These are phyloP conservation scores for Platanthera guangdongensis DNA, from an alignment of 106 monocot species.

Conservation along the genomic window DNA sequence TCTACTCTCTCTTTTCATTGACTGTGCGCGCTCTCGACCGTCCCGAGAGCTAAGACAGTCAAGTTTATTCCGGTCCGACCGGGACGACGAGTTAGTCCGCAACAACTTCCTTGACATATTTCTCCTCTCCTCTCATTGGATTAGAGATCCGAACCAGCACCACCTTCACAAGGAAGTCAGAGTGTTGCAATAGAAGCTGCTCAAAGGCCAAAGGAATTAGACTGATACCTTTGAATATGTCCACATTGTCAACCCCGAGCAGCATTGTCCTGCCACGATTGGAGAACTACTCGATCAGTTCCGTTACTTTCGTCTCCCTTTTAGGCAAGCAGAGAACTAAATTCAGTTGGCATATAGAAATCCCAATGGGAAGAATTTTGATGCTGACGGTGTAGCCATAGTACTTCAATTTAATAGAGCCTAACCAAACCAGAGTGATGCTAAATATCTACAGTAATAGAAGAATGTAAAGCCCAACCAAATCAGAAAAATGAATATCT, in stretches of 20 bases:
- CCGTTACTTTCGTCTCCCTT: conserved; percentile 22
- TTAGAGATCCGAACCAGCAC: conserved; percentile 53
- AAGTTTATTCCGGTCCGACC: no score
- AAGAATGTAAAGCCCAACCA: no score
- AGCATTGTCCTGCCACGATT: conserved; percentile 22
- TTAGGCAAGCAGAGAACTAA: conserved; percentile 27
- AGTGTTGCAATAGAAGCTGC: conserved; percentile 39
- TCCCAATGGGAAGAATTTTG: conserved; percentile 56
- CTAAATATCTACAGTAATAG: no score
- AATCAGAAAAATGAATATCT: no score
- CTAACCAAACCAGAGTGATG: not conserved
- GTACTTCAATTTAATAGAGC: conserved; percentile 54
- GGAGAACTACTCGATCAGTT: conserved; percentile 28
- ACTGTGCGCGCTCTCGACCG: no score
- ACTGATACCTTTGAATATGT: conserved; percentile 59
- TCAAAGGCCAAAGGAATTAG: conserved; percentile 46
- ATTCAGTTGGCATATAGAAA: conserved; percentile 41
- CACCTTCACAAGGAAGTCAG: conserved; percentile 28
- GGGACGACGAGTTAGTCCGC: no score
- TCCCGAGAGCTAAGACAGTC: no score
- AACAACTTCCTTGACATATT: conserved; percentile 37
- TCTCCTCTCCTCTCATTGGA: conserved; percentile 35
- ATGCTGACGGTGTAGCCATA: conserved; percentile 43
- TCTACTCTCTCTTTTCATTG: no score
- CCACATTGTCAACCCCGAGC: conserved; percentile 55